Percentiles rank a stretch among this genome's conserved stretches.
These are phyloP conservation scores for Nyssa sinensis DNA, from an alignment of 148 eudicot genomes.

Conservation along the genomic window DNA sequence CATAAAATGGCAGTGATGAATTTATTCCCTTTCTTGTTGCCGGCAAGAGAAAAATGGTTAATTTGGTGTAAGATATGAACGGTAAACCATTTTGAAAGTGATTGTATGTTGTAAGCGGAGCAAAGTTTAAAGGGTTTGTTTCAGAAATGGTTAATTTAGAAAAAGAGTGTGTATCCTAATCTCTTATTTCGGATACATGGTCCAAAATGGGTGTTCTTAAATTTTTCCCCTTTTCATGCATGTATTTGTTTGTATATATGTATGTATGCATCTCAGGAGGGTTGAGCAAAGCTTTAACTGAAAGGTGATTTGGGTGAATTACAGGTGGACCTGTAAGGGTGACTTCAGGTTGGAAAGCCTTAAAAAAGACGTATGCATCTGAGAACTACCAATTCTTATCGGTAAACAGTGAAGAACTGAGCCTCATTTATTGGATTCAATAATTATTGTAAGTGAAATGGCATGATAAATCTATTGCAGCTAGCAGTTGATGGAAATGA, in stretches of 20 bases:
- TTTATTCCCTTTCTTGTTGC: neutral
- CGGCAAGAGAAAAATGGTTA: neutral
- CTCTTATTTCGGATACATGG: too few relatives aligned
- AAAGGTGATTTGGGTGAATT: constrained; percentile 8
- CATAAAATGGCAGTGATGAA: neutral
- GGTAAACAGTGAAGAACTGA: neutral
- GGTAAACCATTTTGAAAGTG: neutral
- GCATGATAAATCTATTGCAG: constrained; percentile 13
- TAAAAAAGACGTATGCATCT: neutral
- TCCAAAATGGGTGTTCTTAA: too few relatives aligned
- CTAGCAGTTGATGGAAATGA: constrained; percentile 9
- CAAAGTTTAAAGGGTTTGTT: too few relatives aligned
- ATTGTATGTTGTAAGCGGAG: neutral
- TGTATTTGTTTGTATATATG: too few relatives aligned
- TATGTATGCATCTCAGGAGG: neutral
- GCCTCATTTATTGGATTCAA: neutral
- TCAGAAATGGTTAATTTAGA: neutral
- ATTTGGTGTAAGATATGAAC: neutral
- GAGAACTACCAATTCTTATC: neutral
- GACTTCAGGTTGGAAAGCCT: neutral
- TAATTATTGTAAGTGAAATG: constrained; percentile 13
- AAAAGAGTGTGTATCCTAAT: neutral
- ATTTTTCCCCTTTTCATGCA: too few relatives aligned
- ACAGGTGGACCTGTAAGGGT: constrained; percentile 1
- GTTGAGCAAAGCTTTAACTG: neutral